phyloP scores from a whole-genome alignment of 345 rosid species.

The Linum lewisii region DNA sequence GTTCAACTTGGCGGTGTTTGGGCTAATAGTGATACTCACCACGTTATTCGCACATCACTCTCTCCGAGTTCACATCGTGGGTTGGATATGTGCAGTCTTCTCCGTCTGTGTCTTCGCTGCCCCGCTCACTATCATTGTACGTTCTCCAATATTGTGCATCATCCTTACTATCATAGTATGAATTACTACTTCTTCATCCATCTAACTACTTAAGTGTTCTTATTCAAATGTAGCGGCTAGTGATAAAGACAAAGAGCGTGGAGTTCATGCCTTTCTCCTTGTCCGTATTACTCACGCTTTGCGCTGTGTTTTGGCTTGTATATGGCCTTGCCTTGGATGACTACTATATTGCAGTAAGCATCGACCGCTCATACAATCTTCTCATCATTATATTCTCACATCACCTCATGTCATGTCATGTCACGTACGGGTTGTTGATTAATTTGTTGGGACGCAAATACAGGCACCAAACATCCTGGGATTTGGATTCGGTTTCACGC shows the following conservation, averaged over 20 bases:
- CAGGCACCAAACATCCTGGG: slow-evolving; percentile 37
- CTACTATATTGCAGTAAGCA: slow-evolving; percentile 28
- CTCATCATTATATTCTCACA: neutral
- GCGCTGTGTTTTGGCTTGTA: slow-evolving; percentile 26
- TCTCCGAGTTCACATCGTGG: slow-evolving; percentile 33
- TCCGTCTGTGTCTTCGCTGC: slow-evolving; percentile 51
- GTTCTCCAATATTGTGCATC: no score
- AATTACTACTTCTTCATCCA: no score
- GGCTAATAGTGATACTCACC: slow-evolving; percentile 30
- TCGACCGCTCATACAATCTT: no score
- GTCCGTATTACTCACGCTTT: slow-evolving; percentile 24
- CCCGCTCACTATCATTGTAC: slow-evolving; percentile 52
- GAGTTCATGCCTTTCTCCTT: slow-evolving; percentile 36
- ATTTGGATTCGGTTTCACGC: slow-evolving; percentile 25
- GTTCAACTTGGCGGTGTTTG: slow-evolving; percentile 41
- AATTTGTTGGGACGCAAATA: no score
- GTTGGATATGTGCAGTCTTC: slow-evolving; percentile 45
- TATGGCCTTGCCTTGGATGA: slow-evolving; percentile 26
- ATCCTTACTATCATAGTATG: no score
- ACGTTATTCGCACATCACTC: slow-evolving; percentile 37
- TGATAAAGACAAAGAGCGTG: slow-evolving; percentile 28
- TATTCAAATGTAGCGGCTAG: slow-evolving; percentile 24
- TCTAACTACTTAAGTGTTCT: no score
- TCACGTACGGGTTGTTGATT: no score
- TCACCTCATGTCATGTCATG: neutral